These are phyloP conservation scores for Fusarium drepaniforme DNA, from an alignment of 2,329 filamentous ascomycete species.

Conservation along the genomic window DNA sequence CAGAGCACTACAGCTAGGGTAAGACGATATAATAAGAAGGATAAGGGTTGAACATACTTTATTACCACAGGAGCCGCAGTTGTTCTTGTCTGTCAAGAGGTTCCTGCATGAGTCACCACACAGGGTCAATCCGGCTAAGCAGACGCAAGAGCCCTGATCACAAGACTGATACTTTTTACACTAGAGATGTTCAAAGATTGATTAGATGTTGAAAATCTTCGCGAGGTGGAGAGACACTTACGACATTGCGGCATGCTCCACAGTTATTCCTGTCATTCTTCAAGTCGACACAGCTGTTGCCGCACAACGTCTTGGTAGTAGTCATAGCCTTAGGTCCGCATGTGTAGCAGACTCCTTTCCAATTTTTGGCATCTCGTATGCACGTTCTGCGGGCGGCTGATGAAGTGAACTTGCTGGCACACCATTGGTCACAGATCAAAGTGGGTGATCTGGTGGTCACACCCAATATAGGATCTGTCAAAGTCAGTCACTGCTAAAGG, in stretches of 20 bases:
- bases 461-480: not conserved
- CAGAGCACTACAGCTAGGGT: not conserved
- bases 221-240: not conserved
- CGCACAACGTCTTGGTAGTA: not conserved
- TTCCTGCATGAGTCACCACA: not conserved
- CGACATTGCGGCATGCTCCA: not conserved
- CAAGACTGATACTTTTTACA: not conserved
- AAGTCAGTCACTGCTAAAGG: not conserved
- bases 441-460: not conserved
- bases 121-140: not conserved
- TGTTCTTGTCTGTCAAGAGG: not conserved
- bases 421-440: not conserved
- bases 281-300: not conserved
- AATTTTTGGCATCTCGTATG: not conserved
- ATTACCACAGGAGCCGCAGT: not conserved
- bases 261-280: not conserved
- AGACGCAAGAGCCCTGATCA: not conserved
- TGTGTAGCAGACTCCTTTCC: not conserved
- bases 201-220: not conserved
- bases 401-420: not conserved
- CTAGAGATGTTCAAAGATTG: not conserved
- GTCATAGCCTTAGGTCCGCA: not conserved
- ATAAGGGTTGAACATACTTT: not conserved
- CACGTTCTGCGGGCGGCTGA: not conserved
- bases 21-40: not conserved